Percentiles rank a stretch among this genome's conserved stretches.
Evolutionary conservation across 2,329 filamentous ascomycete genomes (phyloP).

Genomic region (Colletotrichum gigasporum): DNA sequence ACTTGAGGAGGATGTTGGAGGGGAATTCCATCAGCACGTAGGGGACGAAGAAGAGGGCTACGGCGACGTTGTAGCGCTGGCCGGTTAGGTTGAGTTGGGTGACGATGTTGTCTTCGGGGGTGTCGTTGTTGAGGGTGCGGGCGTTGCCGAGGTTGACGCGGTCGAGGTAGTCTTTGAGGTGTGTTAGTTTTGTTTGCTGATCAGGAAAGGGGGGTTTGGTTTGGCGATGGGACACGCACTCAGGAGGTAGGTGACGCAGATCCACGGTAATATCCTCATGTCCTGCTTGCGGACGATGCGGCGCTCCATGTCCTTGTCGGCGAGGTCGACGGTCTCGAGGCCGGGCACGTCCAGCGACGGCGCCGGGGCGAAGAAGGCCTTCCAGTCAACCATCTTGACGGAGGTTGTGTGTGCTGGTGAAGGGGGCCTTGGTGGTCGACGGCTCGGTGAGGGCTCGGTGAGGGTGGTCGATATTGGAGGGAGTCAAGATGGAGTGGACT

Average conservation of each 20-base stretch:
- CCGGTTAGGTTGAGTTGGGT: conserved; percentile 41
- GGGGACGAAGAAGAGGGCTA: conserved; percentile 42
- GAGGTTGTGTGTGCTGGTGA: too few species aligned
- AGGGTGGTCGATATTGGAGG: not conserved
- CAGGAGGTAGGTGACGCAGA: conserved; percentile 42
- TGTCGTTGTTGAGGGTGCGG: conserved; percentile 44
- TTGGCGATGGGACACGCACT: conserved; percentile 31
- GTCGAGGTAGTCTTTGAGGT: conserved; percentile 38
- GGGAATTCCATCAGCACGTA: conserved; percentile 43
- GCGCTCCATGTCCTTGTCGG: conserved; percentile 45
- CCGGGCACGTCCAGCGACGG: conserved; percentile 45
- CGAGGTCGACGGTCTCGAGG: conserved; percentile 44
- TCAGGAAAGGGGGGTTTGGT: not conserved
- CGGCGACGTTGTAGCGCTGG: conserved; percentile 42
- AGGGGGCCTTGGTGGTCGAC: not conserved
- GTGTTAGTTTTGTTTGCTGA: conserved; percentile 1
- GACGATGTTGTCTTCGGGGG: conserved; percentile 44
- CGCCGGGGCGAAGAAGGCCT: conserved; percentile 26
- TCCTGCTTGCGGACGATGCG: conserved; percentile 45
- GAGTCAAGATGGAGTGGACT: not conserved
- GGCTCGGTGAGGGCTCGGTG: conserved; percentile 10
- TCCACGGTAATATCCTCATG: conserved; percentile 43
- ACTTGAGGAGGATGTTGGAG: conserved; percentile 45
- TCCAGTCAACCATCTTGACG: conserved; percentile 32
- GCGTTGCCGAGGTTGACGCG: conserved; percentile 46